Percentiles rank a stretch among this genome's conserved stretches.
phyloP scores from a whole-genome alignment of 129 eudicot species.

The Saposhnikovia divaricata region DNA sequence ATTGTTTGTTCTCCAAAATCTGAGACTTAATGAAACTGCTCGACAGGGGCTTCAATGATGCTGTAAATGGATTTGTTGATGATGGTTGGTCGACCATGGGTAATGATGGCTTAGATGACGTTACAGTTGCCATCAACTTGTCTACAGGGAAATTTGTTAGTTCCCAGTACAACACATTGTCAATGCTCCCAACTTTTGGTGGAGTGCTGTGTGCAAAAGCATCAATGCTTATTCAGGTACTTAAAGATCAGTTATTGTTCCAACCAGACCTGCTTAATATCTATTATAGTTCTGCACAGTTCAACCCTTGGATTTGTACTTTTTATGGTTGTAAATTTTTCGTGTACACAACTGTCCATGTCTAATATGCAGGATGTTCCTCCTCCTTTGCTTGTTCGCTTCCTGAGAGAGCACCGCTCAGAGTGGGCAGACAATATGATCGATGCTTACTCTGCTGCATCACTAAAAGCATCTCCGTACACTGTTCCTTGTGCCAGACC shows the following conservation, averaged over 20 bases:
- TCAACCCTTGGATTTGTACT: background rate
- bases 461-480: constrained; percentile 65
- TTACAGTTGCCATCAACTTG: constrained; percentile 56
- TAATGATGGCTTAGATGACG: constrained; percentile 69
- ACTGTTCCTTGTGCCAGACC: constrained; percentile 64
- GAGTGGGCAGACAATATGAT: constrained; percentile 81
- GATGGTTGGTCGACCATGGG: constrained; percentile 72
- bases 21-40: background rate
- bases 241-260: background rate
- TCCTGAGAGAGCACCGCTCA: constrained; percentile 72
- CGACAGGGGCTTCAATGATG: constrained; percentile 84
- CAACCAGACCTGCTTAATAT: background rate
- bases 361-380: constrained; percentile 49
- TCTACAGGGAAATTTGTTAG: constrained; percentile 53
- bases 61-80: constrained; percentile 67
- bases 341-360: background rate
- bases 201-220: constrained; percentile 89
- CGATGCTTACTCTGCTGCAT: constrained; percentile 77
- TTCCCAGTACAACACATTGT: constrained; percentile 32
- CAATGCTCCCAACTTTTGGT: constrained; percentile 55
- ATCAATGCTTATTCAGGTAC: constrained; percentile 82
- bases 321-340: background rate
- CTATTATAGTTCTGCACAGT: background rate
- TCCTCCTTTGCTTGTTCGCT: constrained; percentile 72
- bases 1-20: background rate